Evolutionary conservation across 108 stramenopile genomes (phyloP).

Genomic region (Skeletonema grethae): DNA sequence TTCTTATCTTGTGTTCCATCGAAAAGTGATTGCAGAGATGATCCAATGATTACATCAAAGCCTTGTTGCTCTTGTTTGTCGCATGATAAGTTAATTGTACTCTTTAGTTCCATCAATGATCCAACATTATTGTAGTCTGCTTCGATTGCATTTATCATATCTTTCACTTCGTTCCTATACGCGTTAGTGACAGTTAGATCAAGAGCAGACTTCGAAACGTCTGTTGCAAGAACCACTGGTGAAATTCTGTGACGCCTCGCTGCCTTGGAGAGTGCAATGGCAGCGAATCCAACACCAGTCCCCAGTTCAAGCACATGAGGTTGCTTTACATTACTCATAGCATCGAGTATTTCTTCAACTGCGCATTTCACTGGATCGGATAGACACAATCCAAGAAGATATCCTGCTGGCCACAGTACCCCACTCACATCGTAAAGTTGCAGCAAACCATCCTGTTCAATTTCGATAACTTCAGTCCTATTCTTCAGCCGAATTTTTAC

Average conservation of each 20-base stretch:
- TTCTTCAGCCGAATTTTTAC: constrained; percentile 16
- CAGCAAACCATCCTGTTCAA: constrained; percentile 67
- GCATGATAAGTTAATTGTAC: background rate
- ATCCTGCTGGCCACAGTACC: constrained; percentile 67
- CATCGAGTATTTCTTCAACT: constrained; percentile 40
- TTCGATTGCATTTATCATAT: background rate
- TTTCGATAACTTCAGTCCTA: constrained; percentile 9
- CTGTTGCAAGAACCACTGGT: constrained; percentile 39
- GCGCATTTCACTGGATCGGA: constrained; percentile 49
- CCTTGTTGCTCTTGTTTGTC: constrained; percentile 21
- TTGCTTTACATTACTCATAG: constrained; percentile 4
- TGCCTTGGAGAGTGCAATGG: constrained; percentile 49
- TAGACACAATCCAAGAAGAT: constrained; percentile 60
- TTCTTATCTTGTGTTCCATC: constrained; percentile 36
- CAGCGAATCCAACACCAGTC: constrained; percentile 56
- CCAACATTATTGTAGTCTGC: background rate
- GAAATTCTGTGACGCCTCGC: background rate
- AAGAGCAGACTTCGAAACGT: constrained; percentile 31
- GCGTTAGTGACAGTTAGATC: constrained; percentile 38
- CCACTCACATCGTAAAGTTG: constrained; percentile 57
- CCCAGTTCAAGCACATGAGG: constrained; percentile 52
- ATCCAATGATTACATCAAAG: constrained; percentile 57
- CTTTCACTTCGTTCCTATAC: constrained; percentile 11
- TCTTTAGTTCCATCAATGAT: background rate
- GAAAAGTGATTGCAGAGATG: constrained; percentile 59